Evolutionary conservation across 2,329 filamentous ascomycete species (phyloP), one percentile per base, ranked within the genome.

Genomic region (Phaeosphaeriaceae sp.): DNA sequence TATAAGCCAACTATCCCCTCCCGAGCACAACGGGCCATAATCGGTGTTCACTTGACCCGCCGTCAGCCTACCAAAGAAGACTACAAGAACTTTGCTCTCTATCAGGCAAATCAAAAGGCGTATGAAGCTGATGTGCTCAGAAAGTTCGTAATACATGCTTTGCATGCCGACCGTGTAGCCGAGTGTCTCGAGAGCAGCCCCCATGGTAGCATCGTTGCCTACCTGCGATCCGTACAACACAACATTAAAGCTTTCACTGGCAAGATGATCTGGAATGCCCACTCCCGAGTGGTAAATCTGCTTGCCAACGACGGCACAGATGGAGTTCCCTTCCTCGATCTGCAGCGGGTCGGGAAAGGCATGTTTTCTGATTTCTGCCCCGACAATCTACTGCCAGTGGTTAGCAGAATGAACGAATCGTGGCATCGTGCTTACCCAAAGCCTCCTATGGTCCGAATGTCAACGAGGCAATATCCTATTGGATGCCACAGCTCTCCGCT

Each of bases 61-160:
- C 62, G 61, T 17, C n/a, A 61, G 36, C 63, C 68, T 3, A 61
- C 62, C 7, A 60, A 59, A 36, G 56, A 66, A 2, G 62, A 68
- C 44, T 63, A 67, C 25, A 24, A 56, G 5, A 60, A 70, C 22
- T 71, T 70, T 25, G 54, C 56, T 15, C 50, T 69, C 17, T 70
- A 72, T 40, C 67, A 73, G 50, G 69, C 63, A 4, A 72, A 59
- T 27, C 70, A 72, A 45, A 70, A 66, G 44, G 56, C 58, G 1
- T 72, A 72, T 45, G 71, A 73, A 48, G 62, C 62, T 9, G 57
- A 59, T 1, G 67, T 69, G 27, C 17, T 72, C 13, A 70, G 67
- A 47, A 54, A 52, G 19, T 72, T 72, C 47, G 11, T 66, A 15
- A 44, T 50, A 19, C 66, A 71, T 53, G 69, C 65, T 17, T 48